These are phyloP conservation scores for Candida namnaoensis DNA, from an alignment of 805 yeast genomes.

Conservation along the genomic window DNA sequence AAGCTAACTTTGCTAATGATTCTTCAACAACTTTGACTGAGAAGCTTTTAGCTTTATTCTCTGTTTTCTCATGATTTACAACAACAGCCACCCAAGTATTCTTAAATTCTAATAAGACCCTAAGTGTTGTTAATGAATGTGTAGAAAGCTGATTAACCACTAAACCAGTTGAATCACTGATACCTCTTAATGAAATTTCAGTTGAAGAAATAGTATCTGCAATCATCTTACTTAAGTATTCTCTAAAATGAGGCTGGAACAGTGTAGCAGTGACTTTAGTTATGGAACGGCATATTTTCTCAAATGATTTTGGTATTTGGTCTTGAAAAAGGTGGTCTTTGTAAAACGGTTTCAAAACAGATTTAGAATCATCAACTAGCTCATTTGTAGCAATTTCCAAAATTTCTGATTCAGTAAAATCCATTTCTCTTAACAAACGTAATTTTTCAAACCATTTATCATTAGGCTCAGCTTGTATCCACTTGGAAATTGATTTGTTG, in stretches of 20 bases:
- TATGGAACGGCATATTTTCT: constrained; percentile 4
- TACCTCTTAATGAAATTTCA: constrained; percentile 60
- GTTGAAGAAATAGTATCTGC: constrained; percentile 52
- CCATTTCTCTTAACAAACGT: constrained; percentile 2
- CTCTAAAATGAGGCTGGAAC: constrained; percentile 17
- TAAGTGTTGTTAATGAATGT: constrained; percentile 49
- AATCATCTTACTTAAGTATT: constrained; percentile 25
- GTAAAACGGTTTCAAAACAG: constrained; percentile 4
- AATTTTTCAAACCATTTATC: constrained; percentile 12
- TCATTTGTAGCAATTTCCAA: constrained; percentile 3
- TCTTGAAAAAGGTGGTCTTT: constrained; percentile 1
- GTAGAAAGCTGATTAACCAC: constrained; percentile 51
- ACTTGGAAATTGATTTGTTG: constrained; percentile 15
- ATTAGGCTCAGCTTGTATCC: neutral
- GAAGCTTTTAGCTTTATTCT: neutral
- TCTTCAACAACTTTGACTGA: constrained; percentile 13
- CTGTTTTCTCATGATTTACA: constrained; percentile 1
- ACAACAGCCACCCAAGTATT: constrained; percentile 5
- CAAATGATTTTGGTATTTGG: constrained; percentile 2
- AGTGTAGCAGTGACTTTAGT: constrained; percentile 21
- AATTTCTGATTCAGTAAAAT: constrained; percentile 3
- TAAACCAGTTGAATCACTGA: constrained; percentile 26
- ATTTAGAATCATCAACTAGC: constrained; percentile 3
- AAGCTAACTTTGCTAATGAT: constrained; percentile 22
- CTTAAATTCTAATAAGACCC: constrained; percentile 35